A percentile compares a stretch with the other conserved stretches of the same genome.
Conservation (phyloP, 768 basidiomycete genomes). For the Boletus patriciae region DNA sequence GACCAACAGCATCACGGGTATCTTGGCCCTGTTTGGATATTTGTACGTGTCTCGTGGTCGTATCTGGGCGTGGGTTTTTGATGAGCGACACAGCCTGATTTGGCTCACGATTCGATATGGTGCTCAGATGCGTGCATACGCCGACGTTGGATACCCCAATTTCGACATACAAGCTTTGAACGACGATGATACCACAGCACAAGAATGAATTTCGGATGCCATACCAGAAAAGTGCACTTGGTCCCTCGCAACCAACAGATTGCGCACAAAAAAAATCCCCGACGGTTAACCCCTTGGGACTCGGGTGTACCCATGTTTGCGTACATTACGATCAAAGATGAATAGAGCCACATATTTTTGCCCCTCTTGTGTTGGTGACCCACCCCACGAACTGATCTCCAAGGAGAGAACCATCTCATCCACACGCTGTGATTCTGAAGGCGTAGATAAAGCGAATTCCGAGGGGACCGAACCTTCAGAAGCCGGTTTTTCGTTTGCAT, state of each 20-base stretch:
- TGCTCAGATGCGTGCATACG: slow-evolving; percentile 52
- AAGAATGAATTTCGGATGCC: background rate
- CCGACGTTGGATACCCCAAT: slow-evolving; percentile 53
- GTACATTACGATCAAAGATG: background rate
- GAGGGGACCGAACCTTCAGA: background rate
- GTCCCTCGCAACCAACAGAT: background rate
- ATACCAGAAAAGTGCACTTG: background rate
- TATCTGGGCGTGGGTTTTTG: background rate
- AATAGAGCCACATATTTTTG: background rate
- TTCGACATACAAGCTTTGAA: background rate
- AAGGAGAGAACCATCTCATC: too few species aligned
- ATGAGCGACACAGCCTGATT: slow-evolving; percentile 42
- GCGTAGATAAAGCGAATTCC: background rate
- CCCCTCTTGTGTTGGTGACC: background rate
- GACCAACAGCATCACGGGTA: slow-evolving; percentile 49
- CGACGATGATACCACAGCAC: background rate
- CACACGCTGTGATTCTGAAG: background rate
- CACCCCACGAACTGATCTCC: background rate
- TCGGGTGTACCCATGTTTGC: background rate
- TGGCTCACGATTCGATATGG: slow-evolving; percentile 56
- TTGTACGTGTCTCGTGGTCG: slow-evolving; percentile 39
- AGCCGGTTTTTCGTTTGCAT: background rate
- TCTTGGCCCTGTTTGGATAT: slow-evolving; percentile 51
- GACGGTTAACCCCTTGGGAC: background rate
- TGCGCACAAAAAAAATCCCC: too few species aligned